phyloP scores from a whole-genome alignment of 768 basidiomycete genomes.

The Neoboletus subvelutipes region DNA sequence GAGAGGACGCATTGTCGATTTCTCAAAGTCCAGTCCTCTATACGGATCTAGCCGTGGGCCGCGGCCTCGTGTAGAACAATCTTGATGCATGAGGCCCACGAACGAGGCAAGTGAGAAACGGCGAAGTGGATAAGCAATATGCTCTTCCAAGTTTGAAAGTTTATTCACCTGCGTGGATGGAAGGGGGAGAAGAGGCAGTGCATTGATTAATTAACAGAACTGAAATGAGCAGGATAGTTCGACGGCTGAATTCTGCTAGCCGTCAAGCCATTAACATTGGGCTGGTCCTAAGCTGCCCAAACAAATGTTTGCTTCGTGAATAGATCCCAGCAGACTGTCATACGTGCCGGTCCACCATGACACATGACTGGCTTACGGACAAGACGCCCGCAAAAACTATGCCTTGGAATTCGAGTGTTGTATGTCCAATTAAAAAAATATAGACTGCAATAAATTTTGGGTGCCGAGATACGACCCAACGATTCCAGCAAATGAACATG shows the following conservation, averaged over 20 bases:
- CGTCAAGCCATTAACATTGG: not conserved
- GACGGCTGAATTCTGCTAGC: not conserved
- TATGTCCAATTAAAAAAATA: constrained; percentile 11
- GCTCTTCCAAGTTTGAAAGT: constrained; percentile 12
- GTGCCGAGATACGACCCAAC: constrained; percentile 6
- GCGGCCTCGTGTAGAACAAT: constrained; percentile 22
- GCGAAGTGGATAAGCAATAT: constrained; percentile 4
- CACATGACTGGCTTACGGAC: not conserved
- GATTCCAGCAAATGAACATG: constrained; percentile 5
- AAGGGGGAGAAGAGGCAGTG: not conserved
- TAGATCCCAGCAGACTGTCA: not conserved
- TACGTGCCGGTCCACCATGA: not conserved
- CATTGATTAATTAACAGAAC: constrained; percentile 1
- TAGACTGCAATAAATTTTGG: constrained; percentile 8
- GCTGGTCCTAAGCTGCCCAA: not conserved
- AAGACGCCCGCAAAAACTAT: not conserved
- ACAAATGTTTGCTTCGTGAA: not conserved
- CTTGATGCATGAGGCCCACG: constrained; percentile 6
- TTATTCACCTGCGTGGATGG: constrained; percentile 11
- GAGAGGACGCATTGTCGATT: constrained; percentile 1
- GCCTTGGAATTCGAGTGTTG: not conserved
- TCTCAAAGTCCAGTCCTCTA: not conserved
- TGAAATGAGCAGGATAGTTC: not conserved
- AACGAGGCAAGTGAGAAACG: constrained; percentile 9
- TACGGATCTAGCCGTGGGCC: constrained; percentile 7